phyloP scores from a whole-genome alignment of 2,329 filamentous ascomycete genomes.

The Bipolaris bicolor region DNA sequence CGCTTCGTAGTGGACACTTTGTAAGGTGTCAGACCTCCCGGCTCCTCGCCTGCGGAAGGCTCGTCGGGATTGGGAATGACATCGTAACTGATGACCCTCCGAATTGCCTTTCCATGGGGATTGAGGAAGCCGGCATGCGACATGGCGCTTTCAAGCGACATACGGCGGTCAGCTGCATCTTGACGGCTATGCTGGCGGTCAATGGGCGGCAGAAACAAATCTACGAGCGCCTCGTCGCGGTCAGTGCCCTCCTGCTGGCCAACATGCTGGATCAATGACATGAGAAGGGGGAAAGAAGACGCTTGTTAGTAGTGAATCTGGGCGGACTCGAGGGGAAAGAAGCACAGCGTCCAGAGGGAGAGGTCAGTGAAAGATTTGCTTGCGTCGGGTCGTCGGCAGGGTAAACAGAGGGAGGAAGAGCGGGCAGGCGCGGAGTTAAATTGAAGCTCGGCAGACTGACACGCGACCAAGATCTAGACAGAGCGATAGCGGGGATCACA shows the following conservation, averaged over 20 bases:
- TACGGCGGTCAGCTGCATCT: slow-evolving; percentile 37
- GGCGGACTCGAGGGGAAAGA: slow-evolving; percentile 11
- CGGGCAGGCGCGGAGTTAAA: slow-evolving; percentile 21
- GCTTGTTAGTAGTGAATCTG: slow-evolving; percentile 5
- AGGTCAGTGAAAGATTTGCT: slow-evolving; percentile 6
- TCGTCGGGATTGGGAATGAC: slow-evolving; percentile 51
- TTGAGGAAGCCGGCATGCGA: slow-evolving; percentile 29
- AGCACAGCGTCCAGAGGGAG: background rate
- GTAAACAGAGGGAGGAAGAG: slow-evolving; percentile 15
- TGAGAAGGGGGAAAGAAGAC: slow-evolving; percentile 31
- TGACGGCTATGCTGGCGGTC: slow-evolving; percentile 40
- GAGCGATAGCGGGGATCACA: slow-evolving; percentile 17
- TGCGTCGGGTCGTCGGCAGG: slow-evolving; percentile 8
- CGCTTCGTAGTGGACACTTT: slow-evolving; percentile 52
- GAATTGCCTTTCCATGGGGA: slow-evolving; percentile 40
- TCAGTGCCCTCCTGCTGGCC: slow-evolving; percentile 58
- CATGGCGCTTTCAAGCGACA: slow-evolving; percentile 39
- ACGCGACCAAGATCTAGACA: slow-evolving; percentile 23
- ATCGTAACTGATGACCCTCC: slow-evolving; percentile 57
- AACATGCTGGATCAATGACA: slow-evolving; percentile 61
- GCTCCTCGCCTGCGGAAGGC: slow-evolving; percentile 45
- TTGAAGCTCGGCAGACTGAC: slow-evolving; percentile 20
- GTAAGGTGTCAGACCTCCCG: slow-evolving; percentile 57
- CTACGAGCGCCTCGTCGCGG: slow-evolving; percentile 50
- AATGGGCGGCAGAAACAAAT: slow-evolving; percentile 45